phyloP scores from a whole-genome alignment of 768 basidiomycete genomes.

The Mycena capillaripes region DNA sequence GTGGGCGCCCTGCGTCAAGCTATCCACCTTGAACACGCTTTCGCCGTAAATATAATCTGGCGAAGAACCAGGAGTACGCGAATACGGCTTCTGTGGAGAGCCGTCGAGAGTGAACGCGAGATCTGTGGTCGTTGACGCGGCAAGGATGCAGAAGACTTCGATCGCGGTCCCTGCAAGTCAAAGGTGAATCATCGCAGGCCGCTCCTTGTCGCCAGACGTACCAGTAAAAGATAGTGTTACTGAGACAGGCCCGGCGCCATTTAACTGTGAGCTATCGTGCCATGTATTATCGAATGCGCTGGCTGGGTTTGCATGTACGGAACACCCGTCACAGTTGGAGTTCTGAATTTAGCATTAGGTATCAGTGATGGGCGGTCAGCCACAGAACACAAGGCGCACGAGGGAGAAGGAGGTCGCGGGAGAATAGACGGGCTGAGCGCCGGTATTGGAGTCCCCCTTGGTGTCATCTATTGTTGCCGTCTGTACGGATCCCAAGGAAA shows the following conservation, averaged over 20 bases:
- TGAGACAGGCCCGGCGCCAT: not conserved
- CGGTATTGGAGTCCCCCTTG: slow-evolving; percentile 20
- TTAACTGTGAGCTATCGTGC: slow-evolving; percentile 30
- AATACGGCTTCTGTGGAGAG: not conserved
- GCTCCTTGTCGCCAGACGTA: slow-evolving; percentile 4
- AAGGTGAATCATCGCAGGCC: not conserved
- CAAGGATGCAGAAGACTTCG: slow-evolving; percentile 26
- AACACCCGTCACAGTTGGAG: slow-evolving; percentile 25
- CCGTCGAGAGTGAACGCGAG: slow-evolving; percentile 27
- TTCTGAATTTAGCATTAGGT: too few relatives aligned
- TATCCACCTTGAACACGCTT: slow-evolving; percentile 1
- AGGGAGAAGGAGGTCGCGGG: slow-evolving; percentile 11
- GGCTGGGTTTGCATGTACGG: slow-evolving; percentile 12
- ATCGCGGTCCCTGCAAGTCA: slow-evolving; percentile 7
- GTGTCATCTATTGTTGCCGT: slow-evolving; percentile 27
- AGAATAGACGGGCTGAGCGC: slow-evolving; percentile 11
- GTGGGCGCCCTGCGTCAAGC: slow-evolving; percentile 3
- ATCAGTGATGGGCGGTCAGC: too few relatives aligned
- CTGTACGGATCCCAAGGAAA: slow-evolving; percentile 1
- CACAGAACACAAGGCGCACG: not conserved
- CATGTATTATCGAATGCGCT: slow-evolving; percentile 12
- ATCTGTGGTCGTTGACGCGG: slow-evolving; percentile 12
- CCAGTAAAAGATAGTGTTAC: slow-evolving; percentile 31
- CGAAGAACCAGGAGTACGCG: slow-evolving; percentile 11
- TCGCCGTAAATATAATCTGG: slow-evolving; percentile 8